Evolutionary conservation across 176 grass and related monocot genomes (phyloP), one percentile per base, ranked within the genome.

Genomic region (Pontederia crassipes): DNA sequence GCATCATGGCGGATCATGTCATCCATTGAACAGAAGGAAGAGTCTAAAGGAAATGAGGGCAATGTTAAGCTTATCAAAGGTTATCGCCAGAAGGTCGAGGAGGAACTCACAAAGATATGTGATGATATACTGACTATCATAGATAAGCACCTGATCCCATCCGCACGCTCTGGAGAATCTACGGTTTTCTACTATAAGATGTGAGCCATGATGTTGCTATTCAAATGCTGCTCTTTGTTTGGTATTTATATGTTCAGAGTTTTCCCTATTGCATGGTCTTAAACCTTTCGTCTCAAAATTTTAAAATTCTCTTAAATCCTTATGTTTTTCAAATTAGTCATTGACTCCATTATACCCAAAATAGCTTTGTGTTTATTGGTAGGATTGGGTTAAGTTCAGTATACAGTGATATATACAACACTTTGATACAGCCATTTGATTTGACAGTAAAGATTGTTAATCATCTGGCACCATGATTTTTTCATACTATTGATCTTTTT

Each of bases 151-250:
- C 73, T 82, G 12, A 27, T 77, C 45, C 79, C 73, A 17, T 46
- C n/a, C 45, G 46, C 73, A 10, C 8, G 17, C 13, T 49, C 26
- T 54, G 16, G 46, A 1, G 73, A 82, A 59, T 57, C 79, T 32
- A 17, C 13, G 11, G 73, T 72, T 17, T 82, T 82, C 55, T 82
- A 77, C 54, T 46, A 28, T 15, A 82, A 82, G 26, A 82, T 82
- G 79, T 82, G 59, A 77, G 61, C 55, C 15, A 51, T 72, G 3
- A 17, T 46, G 9, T 12, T 12, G 4, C 9, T 49, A 0, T 49
- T 49, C 17, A 54, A 16, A 13, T 54, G 17, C 52, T 54, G 6
- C 52, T n/a, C 27, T 32, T 28, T 58, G 57, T 11, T 1, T 12
- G 11, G 11, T 14, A 28, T 28, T 12, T 24, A 58, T 58, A 7